Percentiles rank a stretch among this genome's conserved stretches.
Conservation (phyloP, 352 stramenopile genomes). For the Phytopythium chamaehyphon region DNA sequence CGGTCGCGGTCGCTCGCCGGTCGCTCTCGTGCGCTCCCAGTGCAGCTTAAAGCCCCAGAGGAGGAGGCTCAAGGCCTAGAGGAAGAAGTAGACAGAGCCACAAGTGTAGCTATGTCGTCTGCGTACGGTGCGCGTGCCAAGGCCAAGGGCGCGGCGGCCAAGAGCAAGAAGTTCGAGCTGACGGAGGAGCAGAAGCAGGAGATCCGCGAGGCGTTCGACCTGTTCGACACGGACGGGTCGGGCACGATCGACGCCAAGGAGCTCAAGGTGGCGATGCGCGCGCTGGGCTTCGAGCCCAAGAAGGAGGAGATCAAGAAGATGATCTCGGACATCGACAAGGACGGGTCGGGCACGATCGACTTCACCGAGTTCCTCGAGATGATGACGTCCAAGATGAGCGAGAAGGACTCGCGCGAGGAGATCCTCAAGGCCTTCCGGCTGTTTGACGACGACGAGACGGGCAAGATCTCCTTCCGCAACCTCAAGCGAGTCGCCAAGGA, state of each 20-base stretch:
- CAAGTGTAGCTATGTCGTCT: slow-evolving; percentile 66
- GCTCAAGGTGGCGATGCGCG: slow-evolving; percentile 95
- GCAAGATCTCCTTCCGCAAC: slow-evolving; percentile 96
- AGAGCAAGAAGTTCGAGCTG: slow-evolving; percentile 86
- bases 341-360: slow-evolving; percentile 93
- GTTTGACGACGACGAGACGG: slow-evolving; percentile 97
- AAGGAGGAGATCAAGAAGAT: slow-evolving; percentile 98
- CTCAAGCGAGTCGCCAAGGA: slow-evolving; percentile 97
- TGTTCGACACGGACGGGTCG: slow-evolving; percentile 96
- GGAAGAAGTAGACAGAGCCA: background rate
- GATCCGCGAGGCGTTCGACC: slow-evolving; percentile 94
- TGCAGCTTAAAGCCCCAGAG: no score
- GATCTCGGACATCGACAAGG: slow-evolving; percentile 96
- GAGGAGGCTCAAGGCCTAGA: no score
- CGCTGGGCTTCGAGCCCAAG: slow-evolving; percentile 95
- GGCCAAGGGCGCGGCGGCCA: slow-evolving; percentile 59
- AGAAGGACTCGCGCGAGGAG: slow-evolving; percentile 95
- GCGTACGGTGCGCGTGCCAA: slow-evolving; percentile 67
- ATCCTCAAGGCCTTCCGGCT: slow-evolving; percentile 98
- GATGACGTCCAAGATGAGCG: slow-evolving; percentile 97
- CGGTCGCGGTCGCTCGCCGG: no score
- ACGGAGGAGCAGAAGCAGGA: slow-evolving; percentile 95
- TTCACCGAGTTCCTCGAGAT: slow-evolving; percentile 98
- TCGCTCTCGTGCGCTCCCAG: no score
- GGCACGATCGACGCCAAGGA: slow-evolving; percentile 95